Conservation (phyloP, 768 basidiomycete genomes). For the Lactifluus hygrophoroides region DNA sequence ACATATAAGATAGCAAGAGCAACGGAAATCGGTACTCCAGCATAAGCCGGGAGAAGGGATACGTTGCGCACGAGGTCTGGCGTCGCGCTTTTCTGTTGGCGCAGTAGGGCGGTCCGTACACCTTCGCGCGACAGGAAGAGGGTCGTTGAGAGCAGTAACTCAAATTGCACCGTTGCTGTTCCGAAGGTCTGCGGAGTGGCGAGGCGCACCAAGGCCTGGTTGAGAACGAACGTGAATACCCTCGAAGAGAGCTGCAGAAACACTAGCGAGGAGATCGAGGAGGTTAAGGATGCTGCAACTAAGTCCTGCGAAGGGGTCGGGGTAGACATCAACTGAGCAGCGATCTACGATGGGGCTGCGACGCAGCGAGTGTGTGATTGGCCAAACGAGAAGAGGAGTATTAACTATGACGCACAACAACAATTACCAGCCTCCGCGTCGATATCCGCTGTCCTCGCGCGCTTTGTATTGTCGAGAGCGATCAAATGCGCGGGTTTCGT, state of each 20-base stretch:
- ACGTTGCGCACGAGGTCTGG: constrained; percentile 36
- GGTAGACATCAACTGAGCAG: no score
- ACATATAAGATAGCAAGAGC: constrained; percentile 47
- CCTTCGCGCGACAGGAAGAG: constrained; percentile 93
- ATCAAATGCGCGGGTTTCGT: no score
- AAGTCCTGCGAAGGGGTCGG: not conserved
- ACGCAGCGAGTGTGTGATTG: no score
- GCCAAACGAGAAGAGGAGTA: no score
- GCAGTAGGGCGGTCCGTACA: constrained; percentile 74
- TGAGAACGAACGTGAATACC: constrained; percentile 77
- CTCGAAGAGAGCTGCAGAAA: constrained; percentile 81
- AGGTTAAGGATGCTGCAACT: constrained; percentile 35
- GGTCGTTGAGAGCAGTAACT: constrained; percentile 81
- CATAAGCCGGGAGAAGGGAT: constrained; percentile 52
- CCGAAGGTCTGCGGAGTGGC: constrained; percentile 82
- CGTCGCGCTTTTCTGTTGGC: constrained; percentile 30
- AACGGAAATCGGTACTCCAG: constrained; percentile 61
- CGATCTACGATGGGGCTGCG: no score
- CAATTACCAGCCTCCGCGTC: no score
- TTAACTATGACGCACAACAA: no score
- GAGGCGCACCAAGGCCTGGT: constrained; percentile 78
- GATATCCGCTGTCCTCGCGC: no score
- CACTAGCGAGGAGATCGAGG: constrained; percentile 59
- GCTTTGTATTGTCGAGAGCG: no score
- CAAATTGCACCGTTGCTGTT: constrained; percentile 90